Percentiles rank a stretch among this genome's conserved stretches.
Conservation (phyloP, 73 alveolate species). For the Paramecium caudatum region DNA sequence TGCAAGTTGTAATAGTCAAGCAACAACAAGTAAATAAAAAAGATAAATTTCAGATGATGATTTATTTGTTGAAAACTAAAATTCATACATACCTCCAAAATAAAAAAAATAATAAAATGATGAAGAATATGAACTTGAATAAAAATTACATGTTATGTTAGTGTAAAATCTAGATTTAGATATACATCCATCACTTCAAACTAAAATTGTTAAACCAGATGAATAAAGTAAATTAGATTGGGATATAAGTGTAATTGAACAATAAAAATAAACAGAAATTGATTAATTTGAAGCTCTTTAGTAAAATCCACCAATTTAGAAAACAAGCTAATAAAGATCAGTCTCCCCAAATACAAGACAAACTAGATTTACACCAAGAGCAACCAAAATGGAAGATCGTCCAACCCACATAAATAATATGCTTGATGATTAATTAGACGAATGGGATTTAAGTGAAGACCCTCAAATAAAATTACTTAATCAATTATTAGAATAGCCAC, state of each 20-base stretch:
- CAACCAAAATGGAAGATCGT: slow-evolving; percentile 45
- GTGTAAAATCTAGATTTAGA: slow-evolving; percentile 21
- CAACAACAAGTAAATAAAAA: neutral
- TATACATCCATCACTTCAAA: neutral
- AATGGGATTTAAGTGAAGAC: slow-evolving; percentile 55
- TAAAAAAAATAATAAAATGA: neutral
- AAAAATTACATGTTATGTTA: neutral
- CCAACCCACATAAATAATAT: slow-evolving; percentile 32
- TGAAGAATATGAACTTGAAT: slow-evolving; percentile 5
- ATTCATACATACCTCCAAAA: slow-evolving; percentile 26
- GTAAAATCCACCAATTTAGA: no score
- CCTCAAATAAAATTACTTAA: slow-evolving; percentile 36
- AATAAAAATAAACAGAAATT: neutral
- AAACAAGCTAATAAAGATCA: no score
- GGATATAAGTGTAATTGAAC: slow-evolving; percentile 56
- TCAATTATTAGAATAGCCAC: neutral
- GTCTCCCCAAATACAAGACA: slow-evolving; percentile 39
- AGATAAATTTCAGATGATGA: slow-evolving; percentile 54
- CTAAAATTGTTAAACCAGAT: slow-evolving; percentile 5
- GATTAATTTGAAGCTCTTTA: no score
- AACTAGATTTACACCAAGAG: slow-evolving; percentile 66
- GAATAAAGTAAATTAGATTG: slow-evolving; percentile 60
- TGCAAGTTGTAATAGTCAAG: slow-evolving; percentile 4
- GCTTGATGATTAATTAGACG: slow-evolving; percentile 54
- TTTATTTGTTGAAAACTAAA: neutral